Conservation (phyloP, 106 monocot species). For the Apostasia ramifera region DNA sequence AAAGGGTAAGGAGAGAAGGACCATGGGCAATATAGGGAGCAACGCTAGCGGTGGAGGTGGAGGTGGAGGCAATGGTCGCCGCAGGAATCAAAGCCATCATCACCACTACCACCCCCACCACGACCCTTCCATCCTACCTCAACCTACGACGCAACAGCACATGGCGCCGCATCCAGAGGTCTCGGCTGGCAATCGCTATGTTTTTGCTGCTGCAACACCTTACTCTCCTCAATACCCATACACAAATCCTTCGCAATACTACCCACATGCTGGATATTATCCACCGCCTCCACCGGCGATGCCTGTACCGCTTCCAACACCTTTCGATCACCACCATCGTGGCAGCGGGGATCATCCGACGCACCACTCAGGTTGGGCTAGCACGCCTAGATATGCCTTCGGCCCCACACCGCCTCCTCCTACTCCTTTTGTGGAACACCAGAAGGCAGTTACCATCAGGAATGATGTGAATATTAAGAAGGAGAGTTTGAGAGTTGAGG, state of each 20-base stretch:
- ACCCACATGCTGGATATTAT: conserved; percentile 38
- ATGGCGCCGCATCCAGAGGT: conserved; percentile 21
- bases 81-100: conserved; percentile 15
- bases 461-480: conserved; percentile 96
- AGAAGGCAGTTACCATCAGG: conserved; percentile 82
- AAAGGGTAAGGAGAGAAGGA: background rate
- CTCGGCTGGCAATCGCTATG: conserved; percentile 44
- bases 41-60: background rate
- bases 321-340: conserved; percentile 42
- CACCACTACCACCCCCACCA: background rate
- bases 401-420: conserved; percentile 14
- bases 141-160: conserved; percentile 14
- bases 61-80: conserved; percentile 2
- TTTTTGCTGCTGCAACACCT: conserved; percentile 63
- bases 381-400: conserved; percentile 11
- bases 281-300: conserved; percentile 49
- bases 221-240: conserved; percentile 58
- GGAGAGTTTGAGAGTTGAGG: conserved; percentile 78
- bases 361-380: conserved; percentile 6
- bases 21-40: conserved; percentile 21
- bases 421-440: conserved; percentile 71
- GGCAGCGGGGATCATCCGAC: conserved; percentile 10
- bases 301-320: conserved; percentile 42
- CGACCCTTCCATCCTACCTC: background rate
- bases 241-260: conserved; percentile 42